A percentile compares a stretch with the other conserved stretches of the same genome.
Evolutionary conservation across 2,329 filamentous ascomycete species (phyloP).

Genomic region (Pyrenochaeta sp.): DNA sequence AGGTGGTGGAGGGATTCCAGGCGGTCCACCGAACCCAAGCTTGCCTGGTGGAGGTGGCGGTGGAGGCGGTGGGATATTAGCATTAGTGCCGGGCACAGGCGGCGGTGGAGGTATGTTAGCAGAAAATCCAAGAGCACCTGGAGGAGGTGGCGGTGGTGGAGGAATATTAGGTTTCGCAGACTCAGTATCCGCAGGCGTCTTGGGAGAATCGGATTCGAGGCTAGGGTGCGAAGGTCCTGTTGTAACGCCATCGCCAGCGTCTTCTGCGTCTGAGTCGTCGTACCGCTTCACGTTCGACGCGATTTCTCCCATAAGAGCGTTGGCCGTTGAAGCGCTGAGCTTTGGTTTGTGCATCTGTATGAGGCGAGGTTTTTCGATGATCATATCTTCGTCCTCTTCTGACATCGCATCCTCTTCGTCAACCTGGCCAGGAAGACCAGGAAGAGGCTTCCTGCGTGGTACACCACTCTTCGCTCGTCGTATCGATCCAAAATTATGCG

Average conservation of each 20-base stretch:
- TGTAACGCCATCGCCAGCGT: conserved; percentile 70
- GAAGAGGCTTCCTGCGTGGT: conserved; percentile 48
- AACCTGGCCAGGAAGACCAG: conserved; percentile 43
- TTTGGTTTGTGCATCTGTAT: conserved; percentile 80
- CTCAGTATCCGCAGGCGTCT: conserved; percentile 68
- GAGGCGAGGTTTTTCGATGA: conserved; percentile 81
- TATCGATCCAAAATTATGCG: conserved; percentile 69
- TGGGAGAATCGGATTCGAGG: conserved; percentile 74
- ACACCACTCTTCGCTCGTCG: conserved; percentile 53
- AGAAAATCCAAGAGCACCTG: conserved; percentile 49
- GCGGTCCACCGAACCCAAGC: conserved; percentile 48
- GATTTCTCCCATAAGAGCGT: conserved; percentile 75
- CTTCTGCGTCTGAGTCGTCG: conserved; percentile 77
- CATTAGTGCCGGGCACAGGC: conserved; percentile 57
- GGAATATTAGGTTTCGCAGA: conserved; percentile 52
- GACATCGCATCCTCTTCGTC: conserved; percentile 50
- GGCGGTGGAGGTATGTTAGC: conserved; percentile 54
- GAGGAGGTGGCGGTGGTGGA: conserved; percentile 58
- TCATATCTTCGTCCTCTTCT: conserved; percentile 65
- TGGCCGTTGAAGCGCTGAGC: conserved; percentile 68
- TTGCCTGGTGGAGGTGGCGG: conserved; percentile 60
- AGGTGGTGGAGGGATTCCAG: conserved; percentile 55
- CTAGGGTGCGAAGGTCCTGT: conserved; percentile 80
- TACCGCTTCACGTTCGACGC: conserved; percentile 76
- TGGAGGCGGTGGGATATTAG: conserved; percentile 55